Conservation (phyloP, 208 protist species). For the Leptomonas seymouri region DNA sequence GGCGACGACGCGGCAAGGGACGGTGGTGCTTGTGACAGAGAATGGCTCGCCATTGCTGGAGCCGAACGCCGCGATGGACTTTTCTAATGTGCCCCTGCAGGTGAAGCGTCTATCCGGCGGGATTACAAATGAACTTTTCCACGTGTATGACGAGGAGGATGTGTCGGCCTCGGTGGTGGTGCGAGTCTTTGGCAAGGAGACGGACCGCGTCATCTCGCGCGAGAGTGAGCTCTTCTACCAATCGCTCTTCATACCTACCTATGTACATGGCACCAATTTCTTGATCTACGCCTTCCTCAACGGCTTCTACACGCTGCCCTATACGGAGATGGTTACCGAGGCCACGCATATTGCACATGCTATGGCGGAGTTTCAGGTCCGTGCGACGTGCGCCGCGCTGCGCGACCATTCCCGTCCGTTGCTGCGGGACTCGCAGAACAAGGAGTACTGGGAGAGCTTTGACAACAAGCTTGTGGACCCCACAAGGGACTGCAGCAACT, state of each 20-base stretch:
- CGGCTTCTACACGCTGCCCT: constrained; percentile 64
- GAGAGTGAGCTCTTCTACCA: constrained; percentile 92
- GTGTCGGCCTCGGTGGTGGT: constrained; percentile 69
- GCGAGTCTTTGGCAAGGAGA: constrained; percentile 90
- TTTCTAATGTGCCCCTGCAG: constrained; percentile 36
- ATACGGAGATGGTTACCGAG: constrained; percentile 65
- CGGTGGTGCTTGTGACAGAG: constrained; percentile 44
- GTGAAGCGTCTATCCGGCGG: constrained; percentile 79
- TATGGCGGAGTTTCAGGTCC: constrained; percentile 78
- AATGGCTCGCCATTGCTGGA: constrained; percentile 38
- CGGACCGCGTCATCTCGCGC: constrained; percentile 86
- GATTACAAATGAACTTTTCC: constrained; percentile 91
- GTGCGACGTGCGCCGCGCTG: constrained; percentile 64
- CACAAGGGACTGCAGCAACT: not conserved
- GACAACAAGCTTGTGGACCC: constrained; percentile 14
- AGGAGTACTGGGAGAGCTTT: constrained; percentile 33
- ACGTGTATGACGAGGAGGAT: constrained; percentile 65
- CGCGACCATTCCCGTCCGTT: constrained; percentile 45
- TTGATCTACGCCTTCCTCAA: constrained; percentile 84
- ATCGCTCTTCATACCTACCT: constrained; percentile 82
- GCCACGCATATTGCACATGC: constrained; percentile 52
- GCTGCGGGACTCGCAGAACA: constrained; percentile 41
- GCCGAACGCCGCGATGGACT: not conserved
- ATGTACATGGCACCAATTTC: constrained; percentile 79
- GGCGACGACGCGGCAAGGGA: constrained; percentile 39